Conservation (phyloP, 106 monocot genomes). For the Amphibolis antarctica region DNA sequence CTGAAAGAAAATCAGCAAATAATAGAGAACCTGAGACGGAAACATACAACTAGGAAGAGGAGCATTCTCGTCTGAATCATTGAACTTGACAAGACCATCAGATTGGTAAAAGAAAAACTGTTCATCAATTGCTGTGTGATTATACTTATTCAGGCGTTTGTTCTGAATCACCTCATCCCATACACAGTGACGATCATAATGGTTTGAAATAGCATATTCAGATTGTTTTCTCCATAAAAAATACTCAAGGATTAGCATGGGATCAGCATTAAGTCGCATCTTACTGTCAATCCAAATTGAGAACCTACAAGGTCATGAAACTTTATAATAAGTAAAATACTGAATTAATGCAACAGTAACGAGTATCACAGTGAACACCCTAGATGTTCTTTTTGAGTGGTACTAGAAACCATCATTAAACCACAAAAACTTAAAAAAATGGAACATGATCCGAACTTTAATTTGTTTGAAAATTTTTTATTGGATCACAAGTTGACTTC, state of each 20-base stretch:
- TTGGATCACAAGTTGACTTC: too few species aligned
- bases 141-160: constrained; percentile 86
- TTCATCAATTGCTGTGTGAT: constrained; percentile 81
- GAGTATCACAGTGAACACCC: too few species aligned
- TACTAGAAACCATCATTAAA: neutral
- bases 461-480: too few species aligned
- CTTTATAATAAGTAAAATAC: neutral
- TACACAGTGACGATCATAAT: constrained; percentile 83
- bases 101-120: constrained; percentile 82
- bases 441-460: too few species aligned
- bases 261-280: constrained; percentile 68
- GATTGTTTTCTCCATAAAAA: constrained; percentile 65
- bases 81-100: constrained; percentile 65
- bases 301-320: constrained; percentile 37
- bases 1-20: neutral
- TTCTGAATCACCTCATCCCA: constrained; percentile 96
- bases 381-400: too few species aligned
- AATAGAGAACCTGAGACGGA: neutral
- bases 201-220: constrained; percentile 84
- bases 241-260: constrained; percentile 67
- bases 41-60: constrained; percentile 84
- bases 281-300: constrained; percentile 97
- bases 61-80: constrained; percentile 38
- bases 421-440: neutral
- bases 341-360: too few species aligned